Base-by-base conservation (phyloP, 108 stramenopile species). In the Hondaea fermentalgiana region DNA sequence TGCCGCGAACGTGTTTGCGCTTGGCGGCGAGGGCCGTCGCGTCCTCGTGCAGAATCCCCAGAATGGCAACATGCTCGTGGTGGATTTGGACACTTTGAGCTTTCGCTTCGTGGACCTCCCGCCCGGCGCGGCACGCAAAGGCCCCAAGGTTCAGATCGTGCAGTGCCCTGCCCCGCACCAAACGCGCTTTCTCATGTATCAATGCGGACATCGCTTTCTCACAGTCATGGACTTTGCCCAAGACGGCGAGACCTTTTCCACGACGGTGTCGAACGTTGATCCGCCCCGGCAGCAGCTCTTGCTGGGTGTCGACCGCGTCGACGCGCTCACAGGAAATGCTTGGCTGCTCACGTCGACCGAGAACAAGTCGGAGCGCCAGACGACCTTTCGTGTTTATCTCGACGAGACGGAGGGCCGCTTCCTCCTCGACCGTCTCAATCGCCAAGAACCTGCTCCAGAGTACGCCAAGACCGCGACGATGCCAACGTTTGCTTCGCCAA, bases 251-350 rank as follows among this genome's bases (percentile, higher is more conserved):
- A 53, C 51, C 12, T 83, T 53, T 28, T 83, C 76, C 4, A 83
- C 76, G 45, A 83, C 76, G 45, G 23, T 53, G 6, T 47, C 28
- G 19, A 53, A 23, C 28, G 12, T 53, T 8, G 76, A 83, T 3
- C 76, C 76, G n/a, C 76, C 76, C 28, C 76, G 76, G 49, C 25
- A 83, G 49, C 76, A 83, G 76, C 76, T 83, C 49, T 16, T 53
- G 6, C 14, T 83, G 19, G 76, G 49, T 35, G 76, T 83, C 28
- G 76, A 83, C 23, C 76, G 76, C 19, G 23, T 83, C 49, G 76
- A 83, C 51, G 76, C 76, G 19, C 28, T 83, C 0, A 53, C 49
- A 8, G 76, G 76, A 2, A 83, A 83, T 45, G 45, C 76, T 3
- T 83, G 76, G 76, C 51, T 83, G 45, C 76, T 83, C 25, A 83